Conservation (phyloP, 768 basidiomycete genomes). For the Lactifluus subvellereus region DNA sequence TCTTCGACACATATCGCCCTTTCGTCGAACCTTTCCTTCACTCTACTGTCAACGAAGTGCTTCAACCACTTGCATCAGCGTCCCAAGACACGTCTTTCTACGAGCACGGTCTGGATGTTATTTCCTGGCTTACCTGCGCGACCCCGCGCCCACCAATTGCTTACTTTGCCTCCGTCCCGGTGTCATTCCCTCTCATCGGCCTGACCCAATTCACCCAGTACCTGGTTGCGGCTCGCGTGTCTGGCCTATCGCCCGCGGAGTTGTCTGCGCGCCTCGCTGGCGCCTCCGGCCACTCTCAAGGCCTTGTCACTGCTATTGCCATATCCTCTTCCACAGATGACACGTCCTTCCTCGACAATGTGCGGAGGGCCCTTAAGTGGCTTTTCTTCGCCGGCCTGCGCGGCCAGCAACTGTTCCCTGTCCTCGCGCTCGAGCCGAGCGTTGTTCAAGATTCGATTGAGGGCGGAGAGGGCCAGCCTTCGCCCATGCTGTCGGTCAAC, state of each 20-base stretch:
- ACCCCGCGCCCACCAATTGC: conserved; percentile 65
- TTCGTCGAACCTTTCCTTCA: conserved; percentile 72
- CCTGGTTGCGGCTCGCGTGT: conserved; percentile 69
- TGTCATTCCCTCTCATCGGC: conserved; percentile 94
- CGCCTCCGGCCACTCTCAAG: conserved; percentile 96
- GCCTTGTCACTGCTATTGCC: conserved; percentile 89
- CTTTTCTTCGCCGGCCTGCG: conserved; percentile 91
- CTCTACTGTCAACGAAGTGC: conserved; percentile 56
- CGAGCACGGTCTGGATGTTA: conserved; percentile 71
- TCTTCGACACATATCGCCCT: conserved; percentile 88
- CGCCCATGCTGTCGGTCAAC: conserved; percentile 88
- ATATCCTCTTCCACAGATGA: conserved; percentile 75
- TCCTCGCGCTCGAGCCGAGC: conserved; percentile 80
- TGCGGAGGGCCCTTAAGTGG: conserved; percentile 82
- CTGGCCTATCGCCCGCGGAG: conserved; percentile 72
- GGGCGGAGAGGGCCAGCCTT: conserved; percentile 89
- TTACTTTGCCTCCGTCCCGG: conserved; percentile 88
- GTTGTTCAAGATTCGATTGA: conserved; percentile 85
- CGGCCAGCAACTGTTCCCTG: conserved; percentile 91
- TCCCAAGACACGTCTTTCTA: conserved; percentile 62
- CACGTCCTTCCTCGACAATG: conserved; percentile 69
- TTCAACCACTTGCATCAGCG: conserved; percentile 62
- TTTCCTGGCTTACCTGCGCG: conserved; percentile 76
- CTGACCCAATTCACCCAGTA: conserved; percentile 95
- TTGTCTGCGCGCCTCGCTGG: conserved; percentile 72